Base-by-base conservation (phyloP, 805 yeast species). In the Maudiozyma bulderi region DNA sequence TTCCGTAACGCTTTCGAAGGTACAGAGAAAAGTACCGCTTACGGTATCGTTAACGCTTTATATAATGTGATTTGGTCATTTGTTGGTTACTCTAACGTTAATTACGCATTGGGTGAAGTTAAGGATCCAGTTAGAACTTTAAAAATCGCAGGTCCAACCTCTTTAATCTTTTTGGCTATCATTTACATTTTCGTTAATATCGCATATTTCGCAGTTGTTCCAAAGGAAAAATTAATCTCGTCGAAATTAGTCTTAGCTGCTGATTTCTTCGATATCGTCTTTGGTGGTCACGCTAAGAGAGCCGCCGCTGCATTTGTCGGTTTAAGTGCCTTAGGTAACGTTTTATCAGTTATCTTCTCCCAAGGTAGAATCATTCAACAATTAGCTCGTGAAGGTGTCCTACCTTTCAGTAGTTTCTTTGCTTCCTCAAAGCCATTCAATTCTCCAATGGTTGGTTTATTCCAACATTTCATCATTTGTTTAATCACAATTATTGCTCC, bases 31-130 rank as follows among this genome's bases (percentile, higher is more conserved):
- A 83, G 84, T 6, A 69, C 80, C 38, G 84, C 81, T n/a, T 80
- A 74, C 57, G 86, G 87, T 54, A 73, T 81, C 47, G 86, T 82
- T 50, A 82, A 81, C 56, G 89, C 93, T 6, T 72, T 86, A 49
- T 85, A 84, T 70, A 84, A 84, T 59, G 86, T 86, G 49, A 85
- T 86, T 60, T 86, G 91, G 91, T 83, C 91, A 1, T 86, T 80
- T 57, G 78, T 84, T 57, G 95, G 95, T 46, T 86, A 85, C 63
- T 82, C 90, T 39, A 86, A 86, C 61, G 90, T 83, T 47, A 85
- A 86, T 67, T 85, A 86, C 58, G 91, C 93, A 6, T 73, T 85
- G 44, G 86, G 89, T 58, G 95, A 86, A 68, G 79, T 81, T 45
- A 81, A 77, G 62, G 76, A 86, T 64, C 93, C 95, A 2, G 77